Evolutionary conservation across 176 grass and related monocot genomes (phyloP).

Genomic region (Carex cristatella): DNA sequence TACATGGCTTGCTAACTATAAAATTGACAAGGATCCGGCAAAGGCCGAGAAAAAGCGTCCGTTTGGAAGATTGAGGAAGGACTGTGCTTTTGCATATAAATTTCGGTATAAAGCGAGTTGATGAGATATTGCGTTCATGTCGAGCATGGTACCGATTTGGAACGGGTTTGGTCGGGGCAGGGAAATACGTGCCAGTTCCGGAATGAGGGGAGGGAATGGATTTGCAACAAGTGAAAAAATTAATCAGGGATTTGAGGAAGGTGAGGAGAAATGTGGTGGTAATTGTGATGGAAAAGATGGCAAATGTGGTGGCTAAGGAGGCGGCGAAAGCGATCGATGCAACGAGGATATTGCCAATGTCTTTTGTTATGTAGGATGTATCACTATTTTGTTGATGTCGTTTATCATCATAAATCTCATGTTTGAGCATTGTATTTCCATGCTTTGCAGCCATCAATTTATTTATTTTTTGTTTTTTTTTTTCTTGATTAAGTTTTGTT

Average conservation of each 20-base stretch:
- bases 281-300: not conserved
- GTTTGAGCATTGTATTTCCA: not conserved
- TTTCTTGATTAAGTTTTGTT: not conserved
- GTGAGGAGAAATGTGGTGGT: not conserved
- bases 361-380: not conserved
- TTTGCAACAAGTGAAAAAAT: not conserved
- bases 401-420: not conserved
- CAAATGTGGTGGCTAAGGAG: not conserved
- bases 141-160: not conserved
- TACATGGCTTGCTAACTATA: not conserved
- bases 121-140: not conserved
- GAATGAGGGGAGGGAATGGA: not conserved
- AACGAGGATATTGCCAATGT: not conserved
- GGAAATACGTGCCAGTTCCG: not conserved
- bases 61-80: not conserved
- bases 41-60: not conserved
- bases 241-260: not conserved
- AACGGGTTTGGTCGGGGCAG: not conserved
- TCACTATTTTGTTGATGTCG: constrained; percentile 1
- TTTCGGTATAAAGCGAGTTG: not conserved
- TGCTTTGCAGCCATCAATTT: not conserved
- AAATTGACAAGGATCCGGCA: not conserved
- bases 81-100: not conserved
- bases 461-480: not conserved
- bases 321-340: not conserved